phyloP scores from a whole-genome alignment of 441 rosid species.

The Pelargonium australe region DNA sequence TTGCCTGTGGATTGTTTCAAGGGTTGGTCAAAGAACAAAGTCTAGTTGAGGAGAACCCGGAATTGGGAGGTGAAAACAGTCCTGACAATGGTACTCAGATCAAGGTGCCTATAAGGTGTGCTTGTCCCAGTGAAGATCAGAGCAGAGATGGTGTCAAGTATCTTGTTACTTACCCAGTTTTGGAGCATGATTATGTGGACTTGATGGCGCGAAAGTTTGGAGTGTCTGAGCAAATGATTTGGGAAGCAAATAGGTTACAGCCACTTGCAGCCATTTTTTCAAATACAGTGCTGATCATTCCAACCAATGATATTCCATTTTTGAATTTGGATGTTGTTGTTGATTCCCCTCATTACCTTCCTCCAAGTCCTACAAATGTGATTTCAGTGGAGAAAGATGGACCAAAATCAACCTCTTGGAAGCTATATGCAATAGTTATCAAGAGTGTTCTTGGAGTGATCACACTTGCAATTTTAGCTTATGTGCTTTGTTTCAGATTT shows the following conservation, averaged over 20 bases:
- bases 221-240: conserved; percentile 12
- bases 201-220: conserved; percentile 22
- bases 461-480: conserved; percentile 7
- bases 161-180: conserved; percentile 27
- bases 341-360: background rate
- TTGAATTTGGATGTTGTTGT: conserved; percentile 19
- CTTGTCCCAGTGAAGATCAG: conserved; percentile 26
- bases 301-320: conserved; percentile 15
- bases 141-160: conserved; percentile 15
- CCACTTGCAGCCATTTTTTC: conserved; percentile 22
- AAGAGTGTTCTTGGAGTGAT: background rate
- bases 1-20: conserved; percentile 28
- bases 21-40: conserved; percentile 26
- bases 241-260: conserved; percentile 22
- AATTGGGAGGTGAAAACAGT: background rate
- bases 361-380: conserved; percentile 17
- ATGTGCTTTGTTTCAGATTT: background rate
- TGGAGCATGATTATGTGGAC: conserved; percentile 13
- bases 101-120: conserved; percentile 30
- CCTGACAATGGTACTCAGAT: conserved; percentile 13
- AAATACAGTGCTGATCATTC: conserved; percentile 28
- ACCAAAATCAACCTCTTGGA: background rate
- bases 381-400: background rate
- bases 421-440: background rate
- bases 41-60: conserved; percentile 19